Evolutionary conservation across 2,329 filamentous ascomycete genomes (phyloP), one percentile per base, ranked within the genome.

Genomic region (Ophiobolus disseminans): DNA sequence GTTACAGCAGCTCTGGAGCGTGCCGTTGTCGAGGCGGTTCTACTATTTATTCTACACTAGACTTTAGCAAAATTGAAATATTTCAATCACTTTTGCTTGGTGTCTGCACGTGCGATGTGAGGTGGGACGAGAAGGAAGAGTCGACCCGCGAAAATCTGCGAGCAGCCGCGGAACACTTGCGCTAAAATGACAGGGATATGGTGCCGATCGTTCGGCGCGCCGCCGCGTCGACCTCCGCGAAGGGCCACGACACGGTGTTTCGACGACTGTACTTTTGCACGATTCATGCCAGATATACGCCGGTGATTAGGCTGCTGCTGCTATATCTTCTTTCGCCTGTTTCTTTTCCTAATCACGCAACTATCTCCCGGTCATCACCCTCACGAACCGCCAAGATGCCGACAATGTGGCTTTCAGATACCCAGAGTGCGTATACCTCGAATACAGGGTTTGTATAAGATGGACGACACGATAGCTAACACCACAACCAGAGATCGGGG

Each of bases 341-440:
- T 23, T n/a, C n/a, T 13, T 32, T 16, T 13, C 31, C 8, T 14
- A 22, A 7, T 30, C 14, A 19, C 31, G 14, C 13, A 14, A 7
- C 9, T 5, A 5, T 7, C 16, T 22, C 20, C n/a, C 14, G 23
- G 23, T 22, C 26, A 16, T 20, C 19, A 10, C n/a, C 22, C 10
- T 7, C 17, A 9, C 11, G 22, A 36, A 39, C 36, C 36, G 44
- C 52, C 67, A 72, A 66, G 57, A 73, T 92, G 89, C 89, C 88
- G 69, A 88, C 90, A 53, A 95, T 96, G 89, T 97, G 93, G 93
- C 83, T 97, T 69, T 90, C 92, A 66, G 93, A 97, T 78, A 85
- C 89, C 72, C 93, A 97, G 77, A 97, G 93, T 96, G 82, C 69
- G 89, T 80, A 28, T 42, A 40, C n/a, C n/a, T n/a, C n/a, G 37